Evolutionary conservation across 2,329 filamentous ascomycete species (phyloP).

Genomic region (Colletotrichum siamense): DNA sequence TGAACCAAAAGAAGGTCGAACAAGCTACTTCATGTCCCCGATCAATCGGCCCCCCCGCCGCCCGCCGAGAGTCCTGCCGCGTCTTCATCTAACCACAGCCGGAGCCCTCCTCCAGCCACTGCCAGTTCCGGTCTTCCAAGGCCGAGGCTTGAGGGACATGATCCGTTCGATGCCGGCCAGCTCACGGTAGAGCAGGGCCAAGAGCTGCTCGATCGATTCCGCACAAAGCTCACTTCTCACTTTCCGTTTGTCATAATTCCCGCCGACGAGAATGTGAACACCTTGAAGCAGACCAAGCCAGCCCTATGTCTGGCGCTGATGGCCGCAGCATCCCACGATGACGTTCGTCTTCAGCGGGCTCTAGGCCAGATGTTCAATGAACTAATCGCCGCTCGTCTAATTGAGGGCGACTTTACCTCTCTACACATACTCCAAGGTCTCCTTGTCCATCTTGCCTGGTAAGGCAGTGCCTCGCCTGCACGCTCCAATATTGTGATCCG

Average conservation of each 20-base stretch:
- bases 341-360: slow-evolving; percentile 27
- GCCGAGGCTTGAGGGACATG: background rate
- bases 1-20: background rate
- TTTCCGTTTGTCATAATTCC: slow-evolving; percentile 35
- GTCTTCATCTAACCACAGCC: background rate
- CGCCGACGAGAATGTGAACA: slow-evolving; percentile 19
- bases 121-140: background rate
- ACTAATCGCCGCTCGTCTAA: slow-evolving; percentile 27
- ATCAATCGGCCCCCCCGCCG: background rate
- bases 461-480: background rate
- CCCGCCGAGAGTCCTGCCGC: background rate
- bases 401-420: slow-evolving; percentile 28
- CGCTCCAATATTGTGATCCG: background rate
- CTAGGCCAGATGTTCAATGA: slow-evolving; percentile 33
- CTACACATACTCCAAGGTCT: slow-evolving; percentile 36
- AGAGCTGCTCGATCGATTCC: slow-evolving; percentile 29
- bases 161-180: slow-evolving; percentile 27
- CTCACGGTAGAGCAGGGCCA: slow-evolving; percentile 28
- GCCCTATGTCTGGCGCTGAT: slow-evolving; percentile 33
- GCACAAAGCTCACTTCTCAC: slow-evolving; percentile 28
- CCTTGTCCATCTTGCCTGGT: slow-evolving; percentile 36
- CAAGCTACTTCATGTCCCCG: background rate
- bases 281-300: slow-evolving; percentile 27
- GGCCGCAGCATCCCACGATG: slow-evolving; percentile 26
- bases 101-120: background rate